Evolutionary conservation across 345 rosid species (phyloP).

Genomic region (Aquilaria malaccensis): DNA sequence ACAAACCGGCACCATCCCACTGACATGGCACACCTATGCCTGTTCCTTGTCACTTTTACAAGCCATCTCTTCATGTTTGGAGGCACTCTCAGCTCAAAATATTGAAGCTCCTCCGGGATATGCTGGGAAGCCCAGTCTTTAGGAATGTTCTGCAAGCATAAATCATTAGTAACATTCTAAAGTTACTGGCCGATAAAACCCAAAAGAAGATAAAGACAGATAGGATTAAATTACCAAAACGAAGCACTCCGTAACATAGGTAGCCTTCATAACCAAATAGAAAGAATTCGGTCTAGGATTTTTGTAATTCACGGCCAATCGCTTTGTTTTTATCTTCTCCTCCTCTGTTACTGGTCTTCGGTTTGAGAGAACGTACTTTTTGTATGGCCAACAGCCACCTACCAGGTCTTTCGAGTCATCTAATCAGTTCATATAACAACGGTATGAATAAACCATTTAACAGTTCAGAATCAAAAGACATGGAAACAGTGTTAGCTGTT

Average conservation of each 20-base stretch:
- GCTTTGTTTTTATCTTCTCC: neutral
- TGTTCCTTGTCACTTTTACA: neutral
- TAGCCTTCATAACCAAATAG: neutral
- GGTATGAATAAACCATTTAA: too few relatives aligned
- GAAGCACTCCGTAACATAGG: neutral
- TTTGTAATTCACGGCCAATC: neutral
- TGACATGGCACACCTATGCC: neutral
- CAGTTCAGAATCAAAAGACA: neutral
- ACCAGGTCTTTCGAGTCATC: neutral
- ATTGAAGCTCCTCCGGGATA: neutral
- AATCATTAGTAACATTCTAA: neutral
- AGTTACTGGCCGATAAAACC: too few relatives aligned
- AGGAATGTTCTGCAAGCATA: neutral
- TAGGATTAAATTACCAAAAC: neutral
- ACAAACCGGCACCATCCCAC: constrained; percentile 7
- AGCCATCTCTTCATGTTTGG: neutral
- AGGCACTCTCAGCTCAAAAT: neutral
- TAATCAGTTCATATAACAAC: neutral
- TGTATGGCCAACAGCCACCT: neutral
- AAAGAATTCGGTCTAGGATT: neutral
- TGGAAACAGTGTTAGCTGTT: too few relatives aligned
- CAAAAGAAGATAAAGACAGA: too few relatives aligned
- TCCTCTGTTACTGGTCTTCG: neutral
- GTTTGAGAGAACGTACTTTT: neutral
- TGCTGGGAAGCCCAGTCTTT: neutral